These are phyloP conservation scores for Posidonia oceanica DNA, from an alignment of 116 monocot genomes.

Conservation along the genomic window DNA sequence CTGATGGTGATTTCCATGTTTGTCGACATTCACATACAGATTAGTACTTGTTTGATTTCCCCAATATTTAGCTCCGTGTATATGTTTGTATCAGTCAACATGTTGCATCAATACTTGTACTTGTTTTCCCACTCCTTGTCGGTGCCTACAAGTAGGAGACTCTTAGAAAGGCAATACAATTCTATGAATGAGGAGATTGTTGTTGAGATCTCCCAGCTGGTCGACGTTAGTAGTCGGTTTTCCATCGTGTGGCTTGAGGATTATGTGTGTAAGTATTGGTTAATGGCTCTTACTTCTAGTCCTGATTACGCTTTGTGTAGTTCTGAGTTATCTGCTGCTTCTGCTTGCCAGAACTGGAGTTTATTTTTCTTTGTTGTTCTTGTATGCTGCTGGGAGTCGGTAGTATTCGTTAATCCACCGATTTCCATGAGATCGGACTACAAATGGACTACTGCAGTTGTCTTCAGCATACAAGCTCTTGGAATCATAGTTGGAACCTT, in stretches of 20 bases:
- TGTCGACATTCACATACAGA: not conserved
- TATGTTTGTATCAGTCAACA: not conserved
- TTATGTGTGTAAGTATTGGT: not conserved
- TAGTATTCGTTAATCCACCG: too few relatives aligned
- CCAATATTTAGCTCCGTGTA: not conserved
- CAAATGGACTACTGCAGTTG: not conserved
- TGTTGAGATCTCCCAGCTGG: not conserved
- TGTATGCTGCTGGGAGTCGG: too few relatives aligned
- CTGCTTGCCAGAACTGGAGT: not conserved
- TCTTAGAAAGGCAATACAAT: not conserved
- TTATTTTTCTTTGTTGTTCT: too few relatives aligned
- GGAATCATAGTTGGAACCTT: not conserved
- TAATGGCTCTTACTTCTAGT: slow-evolving; percentile 2
- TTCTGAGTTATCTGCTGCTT: not conserved
- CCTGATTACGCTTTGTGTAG: not conserved
- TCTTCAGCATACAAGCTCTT: not conserved
- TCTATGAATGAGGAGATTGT: not conserved
- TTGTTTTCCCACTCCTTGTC: not conserved
- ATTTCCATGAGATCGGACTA: not conserved
- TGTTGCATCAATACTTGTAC: not conserved
- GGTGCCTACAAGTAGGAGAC: not conserved
- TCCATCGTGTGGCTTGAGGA: too few relatives aligned
- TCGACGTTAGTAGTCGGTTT: not conserved
- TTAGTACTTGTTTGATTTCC: not conserved
- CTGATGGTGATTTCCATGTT: not conserved